phyloP scores from a whole-genome alignment of 345 rosid genomes.

The Brassica carinata region DNA sequence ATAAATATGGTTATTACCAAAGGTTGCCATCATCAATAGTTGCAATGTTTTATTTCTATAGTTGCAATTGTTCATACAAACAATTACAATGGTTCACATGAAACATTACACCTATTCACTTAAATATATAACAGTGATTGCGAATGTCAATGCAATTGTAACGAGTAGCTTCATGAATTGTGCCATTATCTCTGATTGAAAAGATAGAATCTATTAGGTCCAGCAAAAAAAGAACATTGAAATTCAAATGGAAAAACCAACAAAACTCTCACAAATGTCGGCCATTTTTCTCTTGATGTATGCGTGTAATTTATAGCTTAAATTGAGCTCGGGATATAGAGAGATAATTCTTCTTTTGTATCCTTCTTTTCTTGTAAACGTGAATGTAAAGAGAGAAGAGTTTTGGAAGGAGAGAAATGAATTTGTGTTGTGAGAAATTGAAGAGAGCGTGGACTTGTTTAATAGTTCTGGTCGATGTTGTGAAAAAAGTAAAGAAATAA shows the following conservation, averaged over 20 bases:
- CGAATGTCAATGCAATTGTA: slow-evolving; percentile 50
- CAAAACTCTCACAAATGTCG: background rate
- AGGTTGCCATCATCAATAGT: too few species aligned
- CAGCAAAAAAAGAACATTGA: background rate
- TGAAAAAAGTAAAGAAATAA: slow-evolving; percentile 28
- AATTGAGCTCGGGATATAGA: background rate
- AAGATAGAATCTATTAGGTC: background rate
- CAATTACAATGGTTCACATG: too few species aligned
- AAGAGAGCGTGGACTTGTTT: slow-evolving; percentile 41
- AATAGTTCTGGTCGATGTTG: slow-evolving; percentile 48
- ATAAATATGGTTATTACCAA: too few species aligned
- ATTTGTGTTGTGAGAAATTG: slow-evolving; percentile 24
- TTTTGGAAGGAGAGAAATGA: background rate
- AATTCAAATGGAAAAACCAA: background rate
- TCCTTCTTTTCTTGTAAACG: slow-evolving; percentile 11
- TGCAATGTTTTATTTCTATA: too few species aligned
- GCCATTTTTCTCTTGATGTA: background rate
- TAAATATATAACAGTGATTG: too few species aligned
- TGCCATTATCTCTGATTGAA: slow-evolving; percentile 37
- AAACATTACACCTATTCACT: too few species aligned
- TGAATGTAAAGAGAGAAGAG: slow-evolving; percentile 23
- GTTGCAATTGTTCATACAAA: too few species aligned
- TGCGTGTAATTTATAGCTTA: background rate
- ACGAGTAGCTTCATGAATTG: slow-evolving; percentile 34
- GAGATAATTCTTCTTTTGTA: slow-evolving; percentile 7